Base-by-base conservation (phyloP, 805 yeast species). In the Saccharomyces eubayanus region DNA sequence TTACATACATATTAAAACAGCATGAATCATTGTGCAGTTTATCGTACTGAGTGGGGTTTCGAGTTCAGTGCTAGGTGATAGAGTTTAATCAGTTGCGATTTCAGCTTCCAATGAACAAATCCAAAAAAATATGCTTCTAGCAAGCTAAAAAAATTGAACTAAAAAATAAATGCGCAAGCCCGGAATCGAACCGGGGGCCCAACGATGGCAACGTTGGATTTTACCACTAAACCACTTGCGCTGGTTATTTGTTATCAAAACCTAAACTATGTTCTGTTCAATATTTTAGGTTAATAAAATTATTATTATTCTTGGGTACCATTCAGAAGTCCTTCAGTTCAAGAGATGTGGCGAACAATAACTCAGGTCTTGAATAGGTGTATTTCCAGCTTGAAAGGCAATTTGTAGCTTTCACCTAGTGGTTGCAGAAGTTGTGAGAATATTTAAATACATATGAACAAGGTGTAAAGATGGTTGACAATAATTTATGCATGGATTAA, bases 1-100 rank as follows among this genome's bases (percentile, higher is more conserved):
- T 12, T 50, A 80, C 87, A 51, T 76, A 84, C 89, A 85, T 67
- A 88, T 87, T 50, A 89, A 72, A 24, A 88, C 94, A 4, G 96
- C 87, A 67, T 89, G 94, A 55, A 89, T 89, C 96, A 89, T 89
- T 14, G 27, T 31, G 24, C 9, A 36, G 21, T 14, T 10, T 46
- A 6, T 10, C n/a, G 5, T 27, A n/a, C n/a, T 16, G 2, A 8
- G 5, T 14, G 30, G 20, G 14, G 16, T 21, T 12, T 14, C 14
- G n/a, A 14, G 10, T 21, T 24, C 12, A 14, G 10, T 14, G 9
- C 12, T 5, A 2, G n/a, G 16, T 14, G 41, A 4, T 46, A 27
- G 14, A 10, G 20, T n/a, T 27, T 8, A 16, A 27, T 2, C 31
- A 28, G 41, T 9, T n/a, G 21, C 6, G 40, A 20, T 28, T 29